Evolutionary conservation across 1,139 yeast genomes (phyloP).

Genomic region (Candida tetrigidarum): DNA sequence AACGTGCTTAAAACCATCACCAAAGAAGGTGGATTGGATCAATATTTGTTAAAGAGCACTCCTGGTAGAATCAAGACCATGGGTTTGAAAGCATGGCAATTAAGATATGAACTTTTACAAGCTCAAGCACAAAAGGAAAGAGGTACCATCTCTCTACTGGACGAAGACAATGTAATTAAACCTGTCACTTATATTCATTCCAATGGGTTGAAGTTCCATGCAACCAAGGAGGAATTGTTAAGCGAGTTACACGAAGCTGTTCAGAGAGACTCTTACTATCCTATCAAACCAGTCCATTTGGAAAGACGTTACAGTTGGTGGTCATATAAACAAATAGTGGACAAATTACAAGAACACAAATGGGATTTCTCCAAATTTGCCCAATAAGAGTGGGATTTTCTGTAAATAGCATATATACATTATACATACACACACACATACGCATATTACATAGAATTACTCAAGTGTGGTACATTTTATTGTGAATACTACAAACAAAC

Average conservation of each 20-base stretch:
- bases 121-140: slow-evolving; percentile 28
- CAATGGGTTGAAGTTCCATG: slow-evolving; percentile 52
- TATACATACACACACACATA: too few species aligned
- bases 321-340: slow-evolving; percentile 46
- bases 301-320: slow-evolving; percentile 36
- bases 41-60: slow-evolving; percentile 82
- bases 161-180: slow-evolving; percentile 23
- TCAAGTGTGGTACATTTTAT: too few species aligned
- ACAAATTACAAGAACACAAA: slow-evolving; percentile 36
- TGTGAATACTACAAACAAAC: slow-evolving; percentile 12
- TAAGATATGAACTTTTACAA: slow-evolving; percentile 72
- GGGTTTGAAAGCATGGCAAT: slow-evolving; percentile 90
- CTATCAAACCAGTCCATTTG: slow-evolving; percentile 28
- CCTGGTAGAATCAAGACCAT: slow-evolving; percentile 89
- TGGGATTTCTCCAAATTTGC: slow-evolving; percentile 37
- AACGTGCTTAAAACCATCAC: slow-evolving; percentile 84
- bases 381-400: slow-evolving; percentile 12
- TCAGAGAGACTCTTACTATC: slow-evolving; percentile 49
- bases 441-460: background rate
- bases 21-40: slow-evolving; percentile 93
- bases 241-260: slow-evolving; percentile 56
- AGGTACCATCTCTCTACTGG: slow-evolving; percentile 19
- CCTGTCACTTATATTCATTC: slow-evolving; percentile 58
- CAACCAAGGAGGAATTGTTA: slow-evolving; percentile 68
- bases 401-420: slow-evolving; percentile 13